phyloP scores from a whole-genome alignment of 306 rosid species.

The Begonia loranthoides region DNA sequence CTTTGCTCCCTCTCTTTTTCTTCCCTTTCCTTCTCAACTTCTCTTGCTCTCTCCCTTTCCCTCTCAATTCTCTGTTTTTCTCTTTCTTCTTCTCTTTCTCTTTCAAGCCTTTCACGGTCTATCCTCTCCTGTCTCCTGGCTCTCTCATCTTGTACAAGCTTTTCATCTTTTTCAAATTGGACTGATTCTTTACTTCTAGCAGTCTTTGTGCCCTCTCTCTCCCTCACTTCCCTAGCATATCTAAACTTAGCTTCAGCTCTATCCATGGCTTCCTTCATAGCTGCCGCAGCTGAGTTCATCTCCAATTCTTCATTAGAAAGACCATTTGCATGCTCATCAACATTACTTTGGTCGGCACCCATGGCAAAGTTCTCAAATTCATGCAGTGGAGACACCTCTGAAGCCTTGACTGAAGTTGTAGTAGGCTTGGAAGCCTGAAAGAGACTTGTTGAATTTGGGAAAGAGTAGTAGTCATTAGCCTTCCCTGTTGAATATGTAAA shows the following conservation, averaged over 20 bases:
- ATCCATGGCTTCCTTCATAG: constrained; percentile 98
- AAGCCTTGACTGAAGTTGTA: constrained; percentile 28
- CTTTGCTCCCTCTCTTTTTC: constrained; percentile 69
- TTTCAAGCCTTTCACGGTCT: constrained; percentile 50
- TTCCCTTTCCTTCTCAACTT: constrained; percentile 46
- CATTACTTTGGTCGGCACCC: constrained; percentile 40
- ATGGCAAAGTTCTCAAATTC: constrained; percentile 66
- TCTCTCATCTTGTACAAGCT: constrained; percentile 30
- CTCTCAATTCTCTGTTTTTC: constrained; percentile 34
- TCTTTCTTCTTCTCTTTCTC: constrained; percentile 55
- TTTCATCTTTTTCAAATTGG: constrained; percentile 63
- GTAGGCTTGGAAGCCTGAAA: constrained; percentile 41
- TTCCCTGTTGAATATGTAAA: constrained; percentile 44
- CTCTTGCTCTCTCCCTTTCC: constrained; percentile 25
- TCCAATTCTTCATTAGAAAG: constrained; percentile 60
- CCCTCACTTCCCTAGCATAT: constrained; percentile 87
- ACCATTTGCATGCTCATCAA: constrained; percentile 43
- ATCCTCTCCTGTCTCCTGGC: constrained; percentile 43
- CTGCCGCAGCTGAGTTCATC: constrained; percentile 93
- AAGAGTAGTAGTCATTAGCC: constrained; percentile 44
- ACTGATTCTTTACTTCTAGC: constrained; percentile 51
- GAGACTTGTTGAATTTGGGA: constrained; percentile 36
- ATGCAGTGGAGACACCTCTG: constrained; percentile 45
- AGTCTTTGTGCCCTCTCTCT: constrained; percentile 68
- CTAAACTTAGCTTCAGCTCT: constrained; percentile 89